These are phyloP conservation scores for Nasturtium officinale DNA, from an alignment of 345 rosid species.

Conservation along the genomic window DNA sequence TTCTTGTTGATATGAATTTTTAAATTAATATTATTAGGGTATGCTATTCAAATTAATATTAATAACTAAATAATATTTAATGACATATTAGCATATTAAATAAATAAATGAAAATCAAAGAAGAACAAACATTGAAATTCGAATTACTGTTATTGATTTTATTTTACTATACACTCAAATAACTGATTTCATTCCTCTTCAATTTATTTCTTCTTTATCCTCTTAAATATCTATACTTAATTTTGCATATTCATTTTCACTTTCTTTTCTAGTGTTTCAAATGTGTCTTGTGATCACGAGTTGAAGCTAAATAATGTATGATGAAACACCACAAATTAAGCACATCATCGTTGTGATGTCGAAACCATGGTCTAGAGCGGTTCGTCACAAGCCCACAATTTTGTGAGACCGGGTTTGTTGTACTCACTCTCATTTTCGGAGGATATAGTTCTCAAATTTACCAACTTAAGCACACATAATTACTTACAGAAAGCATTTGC, in stretches of 20 bases:
- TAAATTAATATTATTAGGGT: background rate
- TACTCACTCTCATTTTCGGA: background rate
- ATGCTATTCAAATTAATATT: background rate
- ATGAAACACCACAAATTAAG: background rate
- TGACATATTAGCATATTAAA: background rate
- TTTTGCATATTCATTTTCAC: background rate
- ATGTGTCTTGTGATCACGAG: background rate
- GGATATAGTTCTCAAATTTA: background rate
- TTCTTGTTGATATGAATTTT: background rate
- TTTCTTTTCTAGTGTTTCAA: background rate
- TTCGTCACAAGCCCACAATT: background rate
- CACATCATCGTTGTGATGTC: background rate
- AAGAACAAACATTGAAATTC: background rate
- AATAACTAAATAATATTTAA: background rate
- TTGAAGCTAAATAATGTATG: background rate
- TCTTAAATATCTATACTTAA: background rate
- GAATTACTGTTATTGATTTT: background rate
- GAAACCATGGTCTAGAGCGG: background rate
- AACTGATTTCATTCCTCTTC: background rate
- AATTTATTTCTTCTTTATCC: background rate
- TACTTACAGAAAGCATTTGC: constrained; percentile 1
- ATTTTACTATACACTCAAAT: background rate
- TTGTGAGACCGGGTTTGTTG: background rate
- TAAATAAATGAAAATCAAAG: background rate
- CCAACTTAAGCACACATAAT: background rate